Evolutionary conservation across 169 alveolate genomes (phyloP).

Genomic region (Eimeria maxima): DNA sequence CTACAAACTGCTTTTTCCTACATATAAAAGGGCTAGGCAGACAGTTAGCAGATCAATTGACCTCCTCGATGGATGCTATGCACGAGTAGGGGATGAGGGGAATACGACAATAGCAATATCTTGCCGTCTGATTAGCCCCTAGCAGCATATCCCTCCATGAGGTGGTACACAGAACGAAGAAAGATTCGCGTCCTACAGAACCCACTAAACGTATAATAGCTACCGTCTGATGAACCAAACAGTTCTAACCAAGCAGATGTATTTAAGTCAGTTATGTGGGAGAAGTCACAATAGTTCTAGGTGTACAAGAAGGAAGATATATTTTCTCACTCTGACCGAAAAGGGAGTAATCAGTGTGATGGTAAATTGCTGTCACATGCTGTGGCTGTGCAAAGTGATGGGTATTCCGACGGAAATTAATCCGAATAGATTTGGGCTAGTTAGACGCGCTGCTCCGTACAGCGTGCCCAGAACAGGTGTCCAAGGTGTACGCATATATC

Average conservation of each 20-base stretch:
- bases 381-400: no score
- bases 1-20: not conserved
- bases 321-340: no score
- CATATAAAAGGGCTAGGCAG: not conserved
- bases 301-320: no score
- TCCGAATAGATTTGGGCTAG: no score
- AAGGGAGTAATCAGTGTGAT: no score
- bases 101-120: not conserved
- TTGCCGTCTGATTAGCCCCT: not conserved
- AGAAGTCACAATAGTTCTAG: not conserved
- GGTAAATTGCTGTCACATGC: no score
- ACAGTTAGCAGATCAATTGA: not conserved
- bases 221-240: not conserved
- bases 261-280: not conserved
- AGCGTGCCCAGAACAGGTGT: not conserved
- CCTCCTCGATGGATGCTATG: not conserved
- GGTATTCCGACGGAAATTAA: no score
- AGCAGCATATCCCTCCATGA: not conserved
- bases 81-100: not conserved
- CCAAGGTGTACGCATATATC: not conserved
- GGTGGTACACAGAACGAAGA: not conserved
- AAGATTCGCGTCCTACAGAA: not conserved
- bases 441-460: not conserved
- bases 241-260: not conserved
- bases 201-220: not conserved